Evolutionary conservation across 495 filamentous ascomycete genomes (phyloP), one percentile per base, ranked within the genome.

Genomic region (Copromyces sp.): DNA sequence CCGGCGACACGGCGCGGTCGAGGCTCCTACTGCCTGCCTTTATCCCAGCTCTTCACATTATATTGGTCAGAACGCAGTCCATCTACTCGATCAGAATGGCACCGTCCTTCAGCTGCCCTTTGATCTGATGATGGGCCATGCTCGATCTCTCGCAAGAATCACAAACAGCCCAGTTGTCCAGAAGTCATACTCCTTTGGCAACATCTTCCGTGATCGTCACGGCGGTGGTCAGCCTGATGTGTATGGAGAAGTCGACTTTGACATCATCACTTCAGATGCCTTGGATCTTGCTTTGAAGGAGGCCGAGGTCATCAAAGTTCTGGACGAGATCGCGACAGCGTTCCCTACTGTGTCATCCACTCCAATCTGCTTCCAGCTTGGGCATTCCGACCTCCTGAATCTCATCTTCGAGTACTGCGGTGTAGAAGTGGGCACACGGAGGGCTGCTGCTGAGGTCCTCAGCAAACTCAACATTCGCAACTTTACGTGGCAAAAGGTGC

Each of bases 221-320:
- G 86, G 86, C 41, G 89, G 90, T 71, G 93, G 93, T 6, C 90
- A 97, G 76, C 96, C 95, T 37, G 87, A 87, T 74, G 91, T 90
- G 70, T 91, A 92, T 80, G 90, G 91, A 59, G 96, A 98, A 78
- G 94, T 94, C 8, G 95, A 98, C 77, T 98, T 97, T 80, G 96
- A 99, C 83, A 94, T 99, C 75, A 86, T 95, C 17, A 94, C 93
- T 0, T 85, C 89, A 69, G 90, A 94, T 74, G 90, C 90, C 3
- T 79, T 92, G 35, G 93, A 98, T 77, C 84, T 96, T n/a, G 89
- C 94, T 0, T 79, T 97, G 69, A 94, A 95, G 77, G 95, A 99
- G 81, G 95, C 95, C 1, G 95, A 99, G 78, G 91, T 93, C 4
- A 89, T 99, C 71, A 98, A 98, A 79, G 94, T 98, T 8, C 78